A percentile compares a stretch with the other conserved stretches of the same genome.
These are phyloP conservation scores for Eucalyptus erythrocorys DNA, from an alignment of 345 rosid species.

Conservation along the genomic window DNA sequence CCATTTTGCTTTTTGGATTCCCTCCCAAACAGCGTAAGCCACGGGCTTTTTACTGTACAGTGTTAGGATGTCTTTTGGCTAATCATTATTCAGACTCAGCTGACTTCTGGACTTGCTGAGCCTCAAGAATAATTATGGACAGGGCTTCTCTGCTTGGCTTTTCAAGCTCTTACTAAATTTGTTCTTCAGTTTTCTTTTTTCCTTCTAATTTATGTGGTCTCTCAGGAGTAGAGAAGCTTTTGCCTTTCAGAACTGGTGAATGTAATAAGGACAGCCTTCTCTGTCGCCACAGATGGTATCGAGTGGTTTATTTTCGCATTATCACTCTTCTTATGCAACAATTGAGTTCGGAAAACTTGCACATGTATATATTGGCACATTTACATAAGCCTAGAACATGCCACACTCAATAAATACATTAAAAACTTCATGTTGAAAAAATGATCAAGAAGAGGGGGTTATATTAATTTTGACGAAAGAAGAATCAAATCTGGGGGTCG, in stretches of 20 bases:
- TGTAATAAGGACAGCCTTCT: not conserved
- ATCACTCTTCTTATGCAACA: not conserved
- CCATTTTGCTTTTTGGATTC: not conserved
- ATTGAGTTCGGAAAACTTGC: not conserved
- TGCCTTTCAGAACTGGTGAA: not conserved
- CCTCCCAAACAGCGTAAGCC: not conserved
- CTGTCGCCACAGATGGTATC: not conserved
- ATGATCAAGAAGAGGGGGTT: not conserved
- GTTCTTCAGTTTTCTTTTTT: not conserved
- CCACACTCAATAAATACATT: not conserved
- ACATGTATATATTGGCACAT: not conserved
- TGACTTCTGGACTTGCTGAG: not conserved
- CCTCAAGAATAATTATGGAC: not conserved
- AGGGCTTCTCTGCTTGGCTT: not conserved
- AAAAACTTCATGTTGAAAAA: not conserved
- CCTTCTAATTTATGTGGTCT: not conserved
- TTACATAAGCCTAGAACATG: not conserved
- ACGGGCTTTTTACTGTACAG: not conserved
- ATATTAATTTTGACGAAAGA: not conserved
- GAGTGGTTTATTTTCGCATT: not conserved
- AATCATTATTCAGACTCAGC: not conserved
- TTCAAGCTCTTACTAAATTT: not conserved
- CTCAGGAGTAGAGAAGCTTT: not conserved
- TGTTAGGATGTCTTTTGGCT: not conserved
- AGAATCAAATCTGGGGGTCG: not conserved